A percentile compares a stretch with the other conserved stretches of the same genome.
These are phyloP conservation scores for Orbilia brochopaga DNA, from an alignment of 2,329 filamentous ascomycete genomes.

Conservation along the genomic window DNA sequence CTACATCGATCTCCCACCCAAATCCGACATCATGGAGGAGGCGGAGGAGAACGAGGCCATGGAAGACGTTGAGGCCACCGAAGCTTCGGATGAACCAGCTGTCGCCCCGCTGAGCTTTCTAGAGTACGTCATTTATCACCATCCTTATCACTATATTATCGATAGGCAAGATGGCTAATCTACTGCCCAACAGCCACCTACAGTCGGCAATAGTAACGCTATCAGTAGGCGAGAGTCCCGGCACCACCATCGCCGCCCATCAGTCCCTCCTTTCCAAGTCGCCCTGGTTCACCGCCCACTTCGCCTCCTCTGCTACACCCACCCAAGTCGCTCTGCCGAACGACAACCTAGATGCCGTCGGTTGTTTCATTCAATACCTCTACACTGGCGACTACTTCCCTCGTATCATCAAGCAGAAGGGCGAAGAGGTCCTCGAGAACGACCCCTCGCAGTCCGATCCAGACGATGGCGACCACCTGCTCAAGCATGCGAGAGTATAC, in stretches of 20 bases:
- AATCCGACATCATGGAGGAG: constrained; percentile 46
- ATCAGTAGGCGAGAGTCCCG: constrained; percentile 66
- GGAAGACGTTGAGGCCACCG: constrained; percentile 25
- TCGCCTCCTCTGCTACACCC: constrained; percentile 68
- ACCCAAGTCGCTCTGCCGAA: constrained; percentile 72
- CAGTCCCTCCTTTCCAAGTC: constrained; percentile 76
- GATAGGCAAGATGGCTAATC: constrained; percentile 14
- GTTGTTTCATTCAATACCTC: constrained; percentile 80
- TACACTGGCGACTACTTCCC: constrained; percentile 90
- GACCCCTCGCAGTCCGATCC: constrained; percentile 71
- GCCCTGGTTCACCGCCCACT: constrained; percentile 71
- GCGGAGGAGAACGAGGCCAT: constrained; percentile 39
- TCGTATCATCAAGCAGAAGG: constrained; percentile 63
- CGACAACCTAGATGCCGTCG: constrained; percentile 75
- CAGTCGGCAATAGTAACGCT: constrained; percentile 73
- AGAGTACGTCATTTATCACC: constrained; percentile 24
- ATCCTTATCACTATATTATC: neutral
- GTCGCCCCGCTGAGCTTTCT: constrained; percentile 35
- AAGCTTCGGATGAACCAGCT: constrained; percentile 29
- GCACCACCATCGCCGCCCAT: constrained; percentile 75
- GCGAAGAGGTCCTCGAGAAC: constrained; percentile 71
- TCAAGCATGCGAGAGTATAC: constrained; percentile 88
- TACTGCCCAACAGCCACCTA: constrained; percentile 65
- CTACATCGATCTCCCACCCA: constrained; percentile 42
- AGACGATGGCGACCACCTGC: constrained; percentile 78